Percentiles rank a stretch among this genome's conserved stretches.
Evolutionary conservation across 2,329 filamentous ascomycete species (phyloP).

Genomic region (Colletotrichum viniferum): DNA sequence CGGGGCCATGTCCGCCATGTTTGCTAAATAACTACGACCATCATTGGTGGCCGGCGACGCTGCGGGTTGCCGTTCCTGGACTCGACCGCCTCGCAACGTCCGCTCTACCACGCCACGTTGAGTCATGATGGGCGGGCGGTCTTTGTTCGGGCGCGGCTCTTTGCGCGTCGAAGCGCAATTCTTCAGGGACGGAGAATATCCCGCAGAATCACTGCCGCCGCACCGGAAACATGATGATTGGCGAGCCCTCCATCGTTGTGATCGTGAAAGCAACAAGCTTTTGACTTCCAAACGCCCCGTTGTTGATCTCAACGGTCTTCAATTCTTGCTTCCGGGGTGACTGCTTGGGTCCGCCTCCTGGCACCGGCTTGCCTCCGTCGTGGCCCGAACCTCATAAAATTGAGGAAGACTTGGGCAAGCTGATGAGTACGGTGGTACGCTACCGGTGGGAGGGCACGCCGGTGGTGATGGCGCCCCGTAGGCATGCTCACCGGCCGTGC

Average conservation of each 20-base stretch:
- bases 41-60: neutral
- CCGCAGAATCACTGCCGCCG: neutral
- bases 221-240: neutral
- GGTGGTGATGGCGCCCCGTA: neutral
- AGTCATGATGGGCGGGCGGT: neutral
- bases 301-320: neutral
- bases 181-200: neutral
- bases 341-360: neutral
- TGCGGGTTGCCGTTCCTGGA: constrained; percentile 7
- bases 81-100: neutral
- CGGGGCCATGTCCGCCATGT: neutral
- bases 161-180: neutral
- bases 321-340: neutral
- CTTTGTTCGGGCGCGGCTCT: constrained; percentile 4
- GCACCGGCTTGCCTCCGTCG: neutral
- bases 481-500: constrained; percentile 2
- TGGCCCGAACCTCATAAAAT: neutral
- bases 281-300: neutral
- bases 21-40: neutral
- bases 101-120: constrained; percentile 16
- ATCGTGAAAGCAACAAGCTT: neutral
- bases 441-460: neutral
- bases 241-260: neutral
- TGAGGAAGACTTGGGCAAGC: neutral
- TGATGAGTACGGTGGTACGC: neutral